These are phyloP conservation scores for Arabidopsis lyrata DNA, from an alignment of 441 rosid species.

Conservation along the genomic window DNA sequence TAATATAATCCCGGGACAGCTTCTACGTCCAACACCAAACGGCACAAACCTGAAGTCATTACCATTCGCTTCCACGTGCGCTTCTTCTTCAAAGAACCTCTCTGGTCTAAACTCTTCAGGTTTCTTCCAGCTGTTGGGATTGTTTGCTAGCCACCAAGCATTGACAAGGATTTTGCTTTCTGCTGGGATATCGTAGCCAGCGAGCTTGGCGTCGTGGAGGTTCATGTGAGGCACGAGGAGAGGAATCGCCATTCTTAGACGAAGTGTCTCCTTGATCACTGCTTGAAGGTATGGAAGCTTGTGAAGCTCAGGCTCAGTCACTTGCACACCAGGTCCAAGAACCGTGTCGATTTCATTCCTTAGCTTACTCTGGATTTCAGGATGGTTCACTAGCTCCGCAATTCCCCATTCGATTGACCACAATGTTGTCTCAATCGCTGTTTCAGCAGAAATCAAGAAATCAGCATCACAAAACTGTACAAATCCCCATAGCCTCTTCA, in stretches of 20 bases:
- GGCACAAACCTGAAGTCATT: conserved; percentile 95
- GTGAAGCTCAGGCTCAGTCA: conserved; percentile 82
- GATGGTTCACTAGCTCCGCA: conserved; percentile 94
- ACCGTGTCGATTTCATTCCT: conserved; percentile 73
- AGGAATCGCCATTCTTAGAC: conserved; percentile 95
- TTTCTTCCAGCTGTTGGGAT: conserved; percentile 80
- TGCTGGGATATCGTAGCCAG: conserved; percentile 85
- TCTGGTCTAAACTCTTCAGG: conserved; percentile 96
- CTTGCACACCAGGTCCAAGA: conserved; percentile 73
- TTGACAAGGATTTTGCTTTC: conserved; percentile 95
- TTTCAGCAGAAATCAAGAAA: background rate
- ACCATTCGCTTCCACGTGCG: conserved; percentile 91
- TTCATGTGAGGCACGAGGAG: conserved; percentile 99
- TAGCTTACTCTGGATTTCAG: conserved; percentile 76
- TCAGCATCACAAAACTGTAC: conserved; percentile 23
- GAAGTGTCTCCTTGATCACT: conserved; percentile 86
- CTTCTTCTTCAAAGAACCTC: conserved; percentile 93
- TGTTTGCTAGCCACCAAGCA: conserved; percentile 98
- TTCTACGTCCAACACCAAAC: conserved; percentile 95
- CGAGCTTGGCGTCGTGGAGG: conserved; percentile 87
- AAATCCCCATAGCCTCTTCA: background rate
- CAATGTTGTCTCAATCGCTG: conserved; percentile 95
- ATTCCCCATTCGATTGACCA: conserved; percentile 97
- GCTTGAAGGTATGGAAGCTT: conserved; percentile 93
- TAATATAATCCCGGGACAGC: conserved; percentile 96